phyloP scores from a whole-genome alignment of 805 yeast genomes.

The Wickerhamiella allomyrinae region DNA sequence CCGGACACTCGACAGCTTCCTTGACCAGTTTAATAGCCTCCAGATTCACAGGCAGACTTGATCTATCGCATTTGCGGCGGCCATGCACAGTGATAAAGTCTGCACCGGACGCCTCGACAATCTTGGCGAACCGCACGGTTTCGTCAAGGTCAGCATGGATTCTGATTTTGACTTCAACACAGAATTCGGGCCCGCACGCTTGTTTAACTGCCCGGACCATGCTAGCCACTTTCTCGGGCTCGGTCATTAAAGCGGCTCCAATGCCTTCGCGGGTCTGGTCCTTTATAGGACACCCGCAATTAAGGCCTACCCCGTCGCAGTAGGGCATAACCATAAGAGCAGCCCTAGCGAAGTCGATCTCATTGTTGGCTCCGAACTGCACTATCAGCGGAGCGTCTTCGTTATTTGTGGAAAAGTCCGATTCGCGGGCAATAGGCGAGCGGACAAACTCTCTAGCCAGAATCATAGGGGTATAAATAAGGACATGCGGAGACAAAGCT shows the following conservation, averaged over 20 bases:
- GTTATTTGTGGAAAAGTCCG: constrained; percentile 73
- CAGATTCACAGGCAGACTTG: constrained; percentile 67
- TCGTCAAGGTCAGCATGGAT: constrained; percentile 64
- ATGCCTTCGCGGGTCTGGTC: constrained; percentile 93
- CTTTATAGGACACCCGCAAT: constrained; percentile 95
- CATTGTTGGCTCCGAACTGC: constrained; percentile 83
- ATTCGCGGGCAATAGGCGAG: constrained; percentile 59
- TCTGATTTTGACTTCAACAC: constrained; percentile 83
- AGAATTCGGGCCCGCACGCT: constrained; percentile 54
- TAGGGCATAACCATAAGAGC: constrained; percentile 81
- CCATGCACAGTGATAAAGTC: constrained; percentile 94
- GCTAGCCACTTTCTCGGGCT: constrained; percentile 61
- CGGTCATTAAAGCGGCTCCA: constrained; percentile 87
- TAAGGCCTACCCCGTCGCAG: constrained; percentile 86
- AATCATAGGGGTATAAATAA: constrained; percentile 93
- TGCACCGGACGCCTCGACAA: constrained; percentile 75
- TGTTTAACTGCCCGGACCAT: constrained; percentile 78
- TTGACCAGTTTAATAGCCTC: constrained; percentile 64
- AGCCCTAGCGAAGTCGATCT: constrained; percentile 64
- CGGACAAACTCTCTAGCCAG: constrained; percentile 89
- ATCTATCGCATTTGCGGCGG: constrained; percentile 69
- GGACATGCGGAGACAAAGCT: constrained; percentile 50
- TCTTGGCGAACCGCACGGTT: constrained; percentile 56
- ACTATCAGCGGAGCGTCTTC: constrained; percentile 61
- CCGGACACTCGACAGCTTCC: constrained; percentile 46